These are phyloP conservation scores for Polytrichum formosum DNA, from an alignment of 225 moss, liverwort and hornwort genomes.

Conservation along the genomic window DNA sequence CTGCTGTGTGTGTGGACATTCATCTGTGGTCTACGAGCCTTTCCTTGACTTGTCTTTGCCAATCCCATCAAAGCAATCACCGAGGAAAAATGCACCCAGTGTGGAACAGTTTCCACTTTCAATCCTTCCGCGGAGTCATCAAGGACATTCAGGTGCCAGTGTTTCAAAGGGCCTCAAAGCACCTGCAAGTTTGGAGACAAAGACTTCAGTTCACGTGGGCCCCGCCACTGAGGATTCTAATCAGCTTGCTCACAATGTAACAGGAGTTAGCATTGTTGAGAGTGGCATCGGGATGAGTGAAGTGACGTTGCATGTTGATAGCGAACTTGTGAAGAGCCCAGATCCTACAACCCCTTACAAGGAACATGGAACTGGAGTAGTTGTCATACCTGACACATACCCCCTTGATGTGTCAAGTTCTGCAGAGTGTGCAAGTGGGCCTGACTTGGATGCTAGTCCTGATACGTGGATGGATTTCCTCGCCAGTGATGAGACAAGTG, in stretches of 20 bases:
- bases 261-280: too few species aligned
- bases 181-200: slow-evolving; percentile 10
- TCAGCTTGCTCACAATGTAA: background rate
- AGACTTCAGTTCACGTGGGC: slow-evolving; percentile 6
- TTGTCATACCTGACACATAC: slow-evolving; percentile 2
- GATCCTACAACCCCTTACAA: background rate
- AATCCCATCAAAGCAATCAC: slow-evolving; percentile 56
- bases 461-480: slow-evolving; percentile 21
- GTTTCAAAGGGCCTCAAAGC: slow-evolving; percentile 22
- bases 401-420: background rate
- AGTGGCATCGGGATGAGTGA: too few species aligned
- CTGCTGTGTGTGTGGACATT: slow-evolving; percentile 81
- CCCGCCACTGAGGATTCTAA: background rate
- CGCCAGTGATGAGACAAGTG: slow-evolving; percentile 3
- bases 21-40: slow-evolving; percentile 74
- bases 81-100: slow-evolving; percentile 24
- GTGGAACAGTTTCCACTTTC: slow-evolving; percentile 31
- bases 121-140: slow-evolving; percentile 29
- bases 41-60: slow-evolving; percentile 78
- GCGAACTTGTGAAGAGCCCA: background rate
- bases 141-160: slow-evolving; percentile 19
- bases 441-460: slow-evolving; percentile 1
- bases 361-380: slow-evolving; percentile 1
- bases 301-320: too few species aligned
- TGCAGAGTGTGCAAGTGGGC: background rate